A percentile compares a stretch with the other conserved stretches of the same genome.
phyloP scores from a whole-genome alignment of 2,329 filamentous ascomycete species.

The Colletotrichum musae region DNA sequence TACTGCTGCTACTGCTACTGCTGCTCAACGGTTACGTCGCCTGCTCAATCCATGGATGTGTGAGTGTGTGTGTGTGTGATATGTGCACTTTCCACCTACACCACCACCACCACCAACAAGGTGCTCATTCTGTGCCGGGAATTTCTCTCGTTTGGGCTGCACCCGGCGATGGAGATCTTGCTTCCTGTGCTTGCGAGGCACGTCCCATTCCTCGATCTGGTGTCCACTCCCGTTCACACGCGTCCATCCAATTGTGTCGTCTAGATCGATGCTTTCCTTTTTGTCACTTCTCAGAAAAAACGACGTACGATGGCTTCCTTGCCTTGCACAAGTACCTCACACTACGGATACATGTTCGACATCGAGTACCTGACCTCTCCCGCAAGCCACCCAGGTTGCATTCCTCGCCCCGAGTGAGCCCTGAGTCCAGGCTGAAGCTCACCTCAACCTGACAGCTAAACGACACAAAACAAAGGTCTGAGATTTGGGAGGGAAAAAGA shows the following conservation, averaged over 20 bases:
- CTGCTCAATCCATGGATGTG: too few species aligned
- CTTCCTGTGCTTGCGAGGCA: too few species aligned
- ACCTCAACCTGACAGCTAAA: neutral
- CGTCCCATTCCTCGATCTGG: conserved; percentile 10
- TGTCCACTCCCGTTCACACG: conserved; percentile 10
- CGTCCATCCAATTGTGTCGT: conserved; percentile 20
- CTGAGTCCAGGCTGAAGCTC: neutral
- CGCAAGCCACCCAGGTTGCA: neutral
- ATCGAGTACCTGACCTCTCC: neutral
- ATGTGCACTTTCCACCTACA: too few species aligned
- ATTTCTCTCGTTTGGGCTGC: too few species aligned
- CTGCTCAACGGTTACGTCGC: too few species aligned
- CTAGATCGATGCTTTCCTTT: conserved; percentile 31
- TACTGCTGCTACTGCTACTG: too few species aligned
- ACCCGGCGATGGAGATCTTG: too few species aligned
- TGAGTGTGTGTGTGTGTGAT: too few species aligned
- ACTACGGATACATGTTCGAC: neutral
- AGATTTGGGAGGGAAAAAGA: neutral
- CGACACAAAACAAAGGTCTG: neutral
- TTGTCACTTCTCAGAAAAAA: conserved; percentile 23
- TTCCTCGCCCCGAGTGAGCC: too few species aligned
- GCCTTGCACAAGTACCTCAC: neutral
- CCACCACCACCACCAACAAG: too few species aligned
- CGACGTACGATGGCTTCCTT: neutral
- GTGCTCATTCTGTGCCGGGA: too few species aligned